These are phyloP conservation scores for Actinomortierella ambigua DNA, from an alignment of 371 early-diverging fungal genomes.

Conservation along the genomic window DNA sequence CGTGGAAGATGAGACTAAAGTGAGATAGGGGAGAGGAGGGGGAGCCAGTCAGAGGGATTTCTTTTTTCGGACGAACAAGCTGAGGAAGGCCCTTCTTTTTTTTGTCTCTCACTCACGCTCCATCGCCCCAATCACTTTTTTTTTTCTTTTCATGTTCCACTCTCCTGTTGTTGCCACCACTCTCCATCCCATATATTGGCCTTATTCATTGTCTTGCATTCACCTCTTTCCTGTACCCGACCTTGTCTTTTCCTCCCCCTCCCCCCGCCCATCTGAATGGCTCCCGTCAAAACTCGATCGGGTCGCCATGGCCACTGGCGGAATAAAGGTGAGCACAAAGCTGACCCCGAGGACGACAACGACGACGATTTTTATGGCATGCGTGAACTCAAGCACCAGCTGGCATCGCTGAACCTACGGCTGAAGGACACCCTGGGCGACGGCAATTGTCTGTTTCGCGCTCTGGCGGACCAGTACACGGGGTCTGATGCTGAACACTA, in stretches of 20 bases:
- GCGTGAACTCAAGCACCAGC: slow-evolving; percentile 43
- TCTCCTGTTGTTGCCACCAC: not conserved
- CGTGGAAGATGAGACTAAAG: no score
- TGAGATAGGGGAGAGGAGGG: no score
- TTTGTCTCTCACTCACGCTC: no score
- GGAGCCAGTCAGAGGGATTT: no score
- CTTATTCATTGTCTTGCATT: not conserved
- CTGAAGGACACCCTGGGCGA: slow-evolving; percentile 81
- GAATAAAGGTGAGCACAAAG: no score
- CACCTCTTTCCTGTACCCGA: not conserved
- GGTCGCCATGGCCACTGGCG: no score
- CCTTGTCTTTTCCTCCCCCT: no score
- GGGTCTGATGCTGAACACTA: slow-evolving; percentile 65
- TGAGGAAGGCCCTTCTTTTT: no score
- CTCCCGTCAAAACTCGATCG: slow-evolving; percentile 35
- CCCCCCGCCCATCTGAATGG: no score
- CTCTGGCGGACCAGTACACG: slow-evolving; percentile 76
- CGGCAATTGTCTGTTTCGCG: slow-evolving; percentile 76
- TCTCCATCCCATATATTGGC: no score
- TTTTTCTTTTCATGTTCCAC: not conserved
- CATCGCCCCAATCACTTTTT: no score
- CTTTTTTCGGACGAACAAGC: no score
- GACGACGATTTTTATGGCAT: slow-evolving; percentile 46
- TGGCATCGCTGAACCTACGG: slow-evolving; percentile 55
- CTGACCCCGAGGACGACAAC: slow-evolving; percentile 37